Conservation (phyloP, 225 moss, liverwort and hornwort species). For the Sphagnum tenellum region DNA sequence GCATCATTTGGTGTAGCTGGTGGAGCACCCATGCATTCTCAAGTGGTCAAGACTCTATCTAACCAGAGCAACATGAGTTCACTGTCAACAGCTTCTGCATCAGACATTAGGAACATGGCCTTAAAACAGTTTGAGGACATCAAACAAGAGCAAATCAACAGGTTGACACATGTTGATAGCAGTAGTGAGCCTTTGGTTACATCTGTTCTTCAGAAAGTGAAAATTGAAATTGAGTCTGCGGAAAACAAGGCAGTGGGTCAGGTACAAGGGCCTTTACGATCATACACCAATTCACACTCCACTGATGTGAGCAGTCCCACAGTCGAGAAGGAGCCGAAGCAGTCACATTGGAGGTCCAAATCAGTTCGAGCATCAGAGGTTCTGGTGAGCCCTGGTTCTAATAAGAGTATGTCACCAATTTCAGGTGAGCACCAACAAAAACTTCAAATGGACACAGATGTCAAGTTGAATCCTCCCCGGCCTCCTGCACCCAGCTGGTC, state of each 20-base stretch:
- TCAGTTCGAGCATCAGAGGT: slow-evolving; percentile 18
- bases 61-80: slow-evolving; percentile 22
- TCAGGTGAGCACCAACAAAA: slow-evolving; percentile 11
- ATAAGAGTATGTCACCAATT: slow-evolving; percentile 8
- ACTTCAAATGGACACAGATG: slow-evolving; percentile 14
- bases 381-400: slow-evolving; percentile 17
- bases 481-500: slow-evolving; percentile 16
- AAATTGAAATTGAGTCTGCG: slow-evolving; percentile 19
- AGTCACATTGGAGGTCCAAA: slow-evolving; percentile 22
- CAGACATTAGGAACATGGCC: slow-evolving; percentile 18
- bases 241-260: slow-evolving; percentile 11
- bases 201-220: slow-evolving; percentile 25
- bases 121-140: slow-evolving; percentile 18
- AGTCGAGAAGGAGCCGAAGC: slow-evolving; percentile 20
- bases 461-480: slow-evolving; percentile 22
- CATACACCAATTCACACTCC: slow-evolving; percentile 13
- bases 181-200: slow-evolving; percentile 20
- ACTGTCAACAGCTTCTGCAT: slow-evolving; percentile 11
- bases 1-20: slow-evolving; percentile 1
- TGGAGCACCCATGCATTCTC: slow-evolving; percentile 6
- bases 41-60: slow-evolving; percentile 13
- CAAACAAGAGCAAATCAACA: slow-evolving; percentile 29
- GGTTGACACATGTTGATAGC: slow-evolving; percentile 16
- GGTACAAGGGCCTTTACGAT: slow-evolving; percentile 28
- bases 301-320: slow-evolving; percentile 14